Evolutionary conservation across 371 early-diverging fungal species (phyloP), one percentile per base, ranked within the genome.

Genomic region (Coemansia sp.): DNA sequence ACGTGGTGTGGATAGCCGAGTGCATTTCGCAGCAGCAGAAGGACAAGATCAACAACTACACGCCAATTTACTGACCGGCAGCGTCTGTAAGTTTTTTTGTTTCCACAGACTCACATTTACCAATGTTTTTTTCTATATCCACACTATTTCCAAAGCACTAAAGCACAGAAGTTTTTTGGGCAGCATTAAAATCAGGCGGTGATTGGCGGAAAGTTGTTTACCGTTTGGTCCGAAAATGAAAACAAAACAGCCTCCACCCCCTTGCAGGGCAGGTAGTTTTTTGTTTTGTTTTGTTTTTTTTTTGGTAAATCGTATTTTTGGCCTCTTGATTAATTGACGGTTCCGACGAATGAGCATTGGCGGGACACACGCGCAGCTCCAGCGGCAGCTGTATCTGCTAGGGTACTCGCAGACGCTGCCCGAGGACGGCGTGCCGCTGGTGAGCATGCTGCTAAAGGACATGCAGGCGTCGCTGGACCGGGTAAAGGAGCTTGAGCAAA

Each of bases 1-100:
- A 98, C 81, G 93, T 99, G 76, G 90, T 98, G 54, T 99, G 99
- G 98, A 96, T 99, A 65, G 92, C 97, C 34, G 99, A 99, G 81
- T 99, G 99, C 81, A 96, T 99, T 75, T 86, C 94, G 38, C 99
- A 98, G 82, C 90, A 94, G 61, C 95, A 97, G 70, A 94, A 91
- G 84, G 95, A 95, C 58, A 84, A 91, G 70, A 94, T 98, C 80
- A 87, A 85, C 81, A 92, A 89, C 72, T 97, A 94, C 79, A 94
- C 97, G 55, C 85, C 91, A 33, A 92, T 94, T 53, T 92, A 90
- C 71, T 92, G 14, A 31, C n/a, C n/a, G n/a, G n/a, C n/a, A n/a
- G n/a, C n/a, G n/a, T n/a, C 11, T 40, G 50, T 31, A 14, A 5
- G 2, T 4, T 31, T 26, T 31, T 50, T 33, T 50, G 31, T n/a